Base-by-base conservation (phyloP, 2,329 filamentous ascomycete genomes). In the Colletotrichum incanum region DNA sequence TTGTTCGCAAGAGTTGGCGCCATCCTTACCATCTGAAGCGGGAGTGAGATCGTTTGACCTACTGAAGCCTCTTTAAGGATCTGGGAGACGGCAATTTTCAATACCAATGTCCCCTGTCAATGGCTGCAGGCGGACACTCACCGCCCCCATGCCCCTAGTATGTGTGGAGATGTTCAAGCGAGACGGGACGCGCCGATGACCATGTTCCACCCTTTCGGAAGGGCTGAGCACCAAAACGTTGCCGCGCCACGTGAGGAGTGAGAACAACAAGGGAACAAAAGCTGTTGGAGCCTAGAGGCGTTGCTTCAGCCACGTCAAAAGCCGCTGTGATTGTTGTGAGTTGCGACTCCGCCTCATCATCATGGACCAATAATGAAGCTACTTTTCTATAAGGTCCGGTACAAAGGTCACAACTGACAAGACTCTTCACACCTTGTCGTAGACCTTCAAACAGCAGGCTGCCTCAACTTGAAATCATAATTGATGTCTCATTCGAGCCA, bases 11-110 rank as follows among this genome's bases (percentile, higher is more conserved):
- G 5, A 43, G 18, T 64, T 12, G 7, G 18, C 31, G 2, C 37
- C 3, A 16, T 1, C 5, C 62, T 14, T 31, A n/a, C 23, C 14
- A 49, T 41, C 12, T 20, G 11, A 23, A 34, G 28, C 8, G 26
- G 20, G 7, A 28, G 49, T 45, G n/a, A 54, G 7, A 37, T 23
- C 16, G 9, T 41, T 23, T 1, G 37, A 7, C 39, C 58, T 28
- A 56, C 59, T 47, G 65, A 67, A 28, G 65, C 56, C 64, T 60
- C 64, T 34, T 12, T 43, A 67, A 52, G 55, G 64, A 60, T 67
- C 39, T 41, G 23, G 3, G n/a, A 26, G 14, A 61, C n/a, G 23
- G 37, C 55, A 45, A 14, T 28, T 18, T 11, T 20, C 16, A 12
- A 45, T 3, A 31, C 23, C 39, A 59, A n/a, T 28, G 16, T 9